Evolutionary conservation across 768 basidiomycete genomes (phyloP).

Genomic region (Tephrocybe rancida): DNA sequence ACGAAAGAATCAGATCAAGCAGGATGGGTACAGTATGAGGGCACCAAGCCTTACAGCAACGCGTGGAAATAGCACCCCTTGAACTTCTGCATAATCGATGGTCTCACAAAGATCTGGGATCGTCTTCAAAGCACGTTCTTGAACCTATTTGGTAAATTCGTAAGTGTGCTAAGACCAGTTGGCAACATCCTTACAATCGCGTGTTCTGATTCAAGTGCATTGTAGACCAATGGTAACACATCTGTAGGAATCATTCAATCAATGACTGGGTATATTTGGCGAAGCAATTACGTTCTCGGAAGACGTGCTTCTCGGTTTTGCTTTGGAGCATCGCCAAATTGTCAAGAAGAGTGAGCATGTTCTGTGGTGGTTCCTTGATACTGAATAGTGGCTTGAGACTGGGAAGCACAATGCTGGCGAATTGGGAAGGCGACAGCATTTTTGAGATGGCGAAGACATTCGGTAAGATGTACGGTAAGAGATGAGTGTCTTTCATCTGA

Average conservation of each 20-base stretch:
- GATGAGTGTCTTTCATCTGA: slow-evolving; percentile 91
- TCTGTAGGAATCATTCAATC: slow-evolving; percentile 48
- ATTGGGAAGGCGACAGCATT: slow-evolving; percentile 76
- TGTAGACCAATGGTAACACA: slow-evolving; percentile 95
- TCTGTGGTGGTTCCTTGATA: slow-evolving; percentile 95
- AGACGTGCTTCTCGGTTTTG: slow-evolving; percentile 86
- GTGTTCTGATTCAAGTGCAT: slow-evolving; percentile 96
- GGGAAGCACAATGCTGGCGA: slow-evolving; percentile 79
- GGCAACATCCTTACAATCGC: slow-evolving; percentile 53
- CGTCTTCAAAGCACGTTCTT: slow-evolving; percentile 83
- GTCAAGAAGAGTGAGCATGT: slow-evolving; percentile 92
- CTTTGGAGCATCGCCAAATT: slow-evolving; percentile 84
- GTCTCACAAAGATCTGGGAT: slow-evolving; percentile 91
- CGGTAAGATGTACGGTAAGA: slow-evolving; percentile 93
- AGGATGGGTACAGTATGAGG: background rate
- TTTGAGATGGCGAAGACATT: slow-evolving; percentile 92
- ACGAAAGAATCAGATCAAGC: background rate
- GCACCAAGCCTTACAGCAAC: slow-evolving; percentile 69
- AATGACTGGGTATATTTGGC: background rate
- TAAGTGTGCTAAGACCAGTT: background rate
- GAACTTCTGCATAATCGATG: slow-evolving; percentile 95
- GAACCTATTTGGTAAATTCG: slow-evolving; percentile 56
- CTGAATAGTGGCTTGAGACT: slow-evolving; percentile 88
- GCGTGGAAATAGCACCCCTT: slow-evolving; percentile 85
- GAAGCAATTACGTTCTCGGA: slow-evolving; percentile 77